Evolutionary conservation across 345 rosid species (phyloP), one percentile per base, ranked within the genome.

Genomic region (Linum tenue): DNA sequence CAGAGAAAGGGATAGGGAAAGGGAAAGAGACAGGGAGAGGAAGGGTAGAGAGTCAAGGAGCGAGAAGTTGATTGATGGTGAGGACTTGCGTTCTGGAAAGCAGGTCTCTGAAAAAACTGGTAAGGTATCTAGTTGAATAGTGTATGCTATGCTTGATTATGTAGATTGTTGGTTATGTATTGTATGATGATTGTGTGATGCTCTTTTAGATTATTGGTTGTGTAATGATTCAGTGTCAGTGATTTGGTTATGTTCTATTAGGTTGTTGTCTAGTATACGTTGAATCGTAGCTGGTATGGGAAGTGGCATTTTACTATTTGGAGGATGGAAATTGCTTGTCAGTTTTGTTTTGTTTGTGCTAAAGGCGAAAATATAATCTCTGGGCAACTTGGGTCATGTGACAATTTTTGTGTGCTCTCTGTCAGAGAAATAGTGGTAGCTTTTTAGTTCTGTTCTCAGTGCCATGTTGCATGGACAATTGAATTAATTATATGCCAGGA

Each of bases 91-190:
- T 53, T 60, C 64, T 39, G 73, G 70, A 39, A 91, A 83, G 77
- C 73, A 64, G 72, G 71, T 59, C 2, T 65, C 81, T 71, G 94
- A 79, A 59, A 84, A 80, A 77, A 68, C 82, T 79, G 94, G 96
- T 89, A 82, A 86, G 86, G 70, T 80, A 65, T 69, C 79, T 70
- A 0, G 8, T 68, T 75, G 53, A 1, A n/a, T 62, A 6, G 15
- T 7, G 37, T 59, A 22, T n/a, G 62, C 37, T 59, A 14, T 11
- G 56, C 50, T 69, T 16, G 14, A 9, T 51, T 40, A 48, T 69
- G 15, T 60, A 16, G n/a, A 38, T 36, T 11, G 9, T 8, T 59
- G 68, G 60, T 37, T 59, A 60, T 60, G 31, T 55, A 31, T 9
- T 59, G 37, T 40, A 31, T 62, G 17, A 9, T 64, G 37, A 60